Evolutionary conservation across 2,329 filamentous ascomycete genomes (phyloP).

Genomic region (Neofusicoccum umdonicola): DNA sequence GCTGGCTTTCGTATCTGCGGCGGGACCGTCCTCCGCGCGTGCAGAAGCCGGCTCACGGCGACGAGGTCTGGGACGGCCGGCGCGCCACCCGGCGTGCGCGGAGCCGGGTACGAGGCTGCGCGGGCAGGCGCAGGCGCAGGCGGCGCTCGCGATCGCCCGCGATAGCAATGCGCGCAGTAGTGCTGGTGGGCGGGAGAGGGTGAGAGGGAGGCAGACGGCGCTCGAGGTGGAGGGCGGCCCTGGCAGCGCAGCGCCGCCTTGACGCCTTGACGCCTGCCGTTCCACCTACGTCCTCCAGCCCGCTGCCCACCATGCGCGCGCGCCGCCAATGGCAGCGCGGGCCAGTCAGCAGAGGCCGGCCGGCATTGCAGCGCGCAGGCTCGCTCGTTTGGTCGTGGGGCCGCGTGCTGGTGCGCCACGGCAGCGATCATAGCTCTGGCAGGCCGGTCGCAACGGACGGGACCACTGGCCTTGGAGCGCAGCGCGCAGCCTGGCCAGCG

Average conservation of each 20-base stretch:
- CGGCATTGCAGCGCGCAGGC: constrained; percentile 2
- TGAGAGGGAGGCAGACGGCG: not conserved
- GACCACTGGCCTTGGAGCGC: not conserved
- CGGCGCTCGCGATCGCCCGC: not conserved
- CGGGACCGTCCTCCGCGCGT: not conserved
- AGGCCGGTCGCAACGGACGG: not conserved
- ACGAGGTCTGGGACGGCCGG: not conserved
- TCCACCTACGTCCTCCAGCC: not conserved
- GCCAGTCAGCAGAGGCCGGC: not conserved
- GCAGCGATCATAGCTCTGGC: constrained; percentile 12
- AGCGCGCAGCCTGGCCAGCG: constrained; percentile 1
- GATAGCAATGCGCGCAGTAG: not conserved
- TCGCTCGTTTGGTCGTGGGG: constrained; percentile 3
- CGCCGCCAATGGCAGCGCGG: not conserved
- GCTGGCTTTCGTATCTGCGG: not conserved
- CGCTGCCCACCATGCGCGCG: not conserved
- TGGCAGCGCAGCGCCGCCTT: not conserved
- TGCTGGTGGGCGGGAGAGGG: not conserved
- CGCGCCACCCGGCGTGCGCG: not conserved
- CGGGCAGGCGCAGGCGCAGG: not conserved
- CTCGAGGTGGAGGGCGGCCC: not conserved
- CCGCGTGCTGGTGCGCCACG: constrained; percentile 10
- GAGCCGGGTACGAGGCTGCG: not conserved
- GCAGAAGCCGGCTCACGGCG: not conserved
- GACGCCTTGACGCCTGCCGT: not conserved